Conservation (phyloP, 2,329 filamentous ascomycete genomes). For the Albifimbria verrucaria region DNA sequence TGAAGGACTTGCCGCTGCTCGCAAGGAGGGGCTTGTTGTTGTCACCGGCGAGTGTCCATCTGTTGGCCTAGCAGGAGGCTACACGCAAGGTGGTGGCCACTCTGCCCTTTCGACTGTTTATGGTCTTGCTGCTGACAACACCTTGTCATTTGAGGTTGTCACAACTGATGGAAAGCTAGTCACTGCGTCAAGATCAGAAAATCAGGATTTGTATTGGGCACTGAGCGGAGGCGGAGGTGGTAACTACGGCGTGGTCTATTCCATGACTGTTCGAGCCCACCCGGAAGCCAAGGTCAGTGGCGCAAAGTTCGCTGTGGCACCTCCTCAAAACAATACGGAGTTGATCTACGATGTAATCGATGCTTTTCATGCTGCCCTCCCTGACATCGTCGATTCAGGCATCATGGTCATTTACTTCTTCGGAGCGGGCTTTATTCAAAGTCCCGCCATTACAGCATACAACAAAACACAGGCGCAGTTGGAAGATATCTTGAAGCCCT, state of each 20-base stretch:
- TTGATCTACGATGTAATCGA: conserved; percentile 15
- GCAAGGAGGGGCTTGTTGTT: conserved; percentile 41
- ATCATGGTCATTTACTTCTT: conserved; percentile 46
- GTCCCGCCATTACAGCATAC: conserved; percentile 38
- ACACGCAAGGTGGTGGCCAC: conserved; percentile 30
- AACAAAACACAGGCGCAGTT: conserved; percentile 41
- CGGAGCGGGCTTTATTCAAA: conserved; percentile 40
- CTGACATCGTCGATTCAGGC: conserved; percentile 41
- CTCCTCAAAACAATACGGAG: not conserved
- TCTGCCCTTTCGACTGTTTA: not conserved
- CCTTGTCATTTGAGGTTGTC: not conserved
- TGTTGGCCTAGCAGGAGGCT: conserved; percentile 60
- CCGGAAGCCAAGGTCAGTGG: not conserved
- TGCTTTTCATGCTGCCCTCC: conserved; percentile 19
- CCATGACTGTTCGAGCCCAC: conserved; percentile 4
- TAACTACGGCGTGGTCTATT: conserved; percentile 3
- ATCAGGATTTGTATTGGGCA: not conserved
- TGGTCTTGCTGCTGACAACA: not conserved
- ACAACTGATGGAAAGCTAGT: not conserved
- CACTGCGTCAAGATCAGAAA: not conserved
- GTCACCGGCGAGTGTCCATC: conserved; percentile 54
- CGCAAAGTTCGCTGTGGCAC: not conserved
- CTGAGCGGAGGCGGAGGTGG: not conserved
- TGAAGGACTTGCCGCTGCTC: conserved; percentile 44
- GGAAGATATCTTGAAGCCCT: conserved; percentile 35